phyloP scores from a whole-genome alignment of 768 basidiomycete genomes.

The Trametes meyenii region DNA sequence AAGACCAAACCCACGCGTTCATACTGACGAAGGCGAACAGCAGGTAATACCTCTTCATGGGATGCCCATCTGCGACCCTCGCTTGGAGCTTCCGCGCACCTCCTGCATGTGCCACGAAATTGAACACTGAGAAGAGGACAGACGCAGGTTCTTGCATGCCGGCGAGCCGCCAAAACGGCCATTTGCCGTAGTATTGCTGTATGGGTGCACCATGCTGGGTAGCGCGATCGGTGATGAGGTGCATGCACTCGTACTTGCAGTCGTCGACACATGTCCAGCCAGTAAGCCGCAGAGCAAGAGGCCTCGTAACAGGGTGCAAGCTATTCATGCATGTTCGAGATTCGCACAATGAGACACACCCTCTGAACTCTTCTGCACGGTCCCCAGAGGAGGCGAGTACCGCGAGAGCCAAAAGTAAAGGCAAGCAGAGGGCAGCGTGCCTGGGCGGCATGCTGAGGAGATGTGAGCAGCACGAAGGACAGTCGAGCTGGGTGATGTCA shows the following conservation, averaged over 20 bases:
- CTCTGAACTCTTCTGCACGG: conserved; percentile 36
- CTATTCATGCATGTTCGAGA: conserved; percentile 31
- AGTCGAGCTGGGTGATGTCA: no score
- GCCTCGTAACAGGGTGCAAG: conserved; percentile 31
- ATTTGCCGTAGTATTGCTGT: conserved; percentile 93
- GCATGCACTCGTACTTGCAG: conserved; percentile 91
- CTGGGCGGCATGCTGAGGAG: background rate
- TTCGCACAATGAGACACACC: conserved; percentile 41
- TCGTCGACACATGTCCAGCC: conserved; percentile 88
- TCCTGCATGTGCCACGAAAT: conserved; percentile 72
- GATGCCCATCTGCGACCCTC: conserved; percentile 56
- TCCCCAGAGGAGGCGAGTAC: conserved; percentile 41
- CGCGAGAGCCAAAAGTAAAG: background rate
- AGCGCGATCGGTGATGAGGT: conserved; percentile 65
- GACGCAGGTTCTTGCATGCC: conserved; percentile 96
- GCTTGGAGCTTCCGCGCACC: conserved; percentile 56
- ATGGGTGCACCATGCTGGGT: conserved; percentile 44
- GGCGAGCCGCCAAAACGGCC: conserved; percentile 90
- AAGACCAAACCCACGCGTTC: conserved; percentile 93
- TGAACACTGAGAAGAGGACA: conserved; percentile 86
- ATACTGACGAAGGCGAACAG: conserved; percentile 70
- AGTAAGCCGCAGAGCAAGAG: conserved; percentile 64
- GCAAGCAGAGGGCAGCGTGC: background rate
- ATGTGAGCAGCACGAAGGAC: no score
- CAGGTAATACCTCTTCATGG: conserved; percentile 70